A percentile compares a stretch with the other conserved stretches of the same genome.
These are phyloP conservation scores for Piper longum DNA, from an alignment of 164 flowering plant species.

Conservation along the genomic window DNA sequence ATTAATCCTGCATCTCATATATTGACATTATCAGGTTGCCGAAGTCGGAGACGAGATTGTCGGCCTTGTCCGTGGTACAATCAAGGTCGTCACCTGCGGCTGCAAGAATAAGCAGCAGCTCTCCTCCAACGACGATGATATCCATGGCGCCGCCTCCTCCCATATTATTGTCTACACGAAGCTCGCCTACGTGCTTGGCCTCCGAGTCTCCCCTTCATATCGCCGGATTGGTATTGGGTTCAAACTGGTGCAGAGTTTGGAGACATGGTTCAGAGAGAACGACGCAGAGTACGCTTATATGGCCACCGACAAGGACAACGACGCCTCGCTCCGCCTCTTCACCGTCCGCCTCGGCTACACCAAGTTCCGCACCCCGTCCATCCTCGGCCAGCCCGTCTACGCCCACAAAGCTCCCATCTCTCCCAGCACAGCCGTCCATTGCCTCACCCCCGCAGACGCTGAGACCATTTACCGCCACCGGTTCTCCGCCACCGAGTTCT, in stretches of 20 bases:
- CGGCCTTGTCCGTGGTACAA: constrained; percentile 79
- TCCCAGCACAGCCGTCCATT: constrained; percentile 25
- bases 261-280: constrained; percentile 63
- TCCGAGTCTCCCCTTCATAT: constrained; percentile 87
- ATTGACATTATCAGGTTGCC: constrained; percentile 36
- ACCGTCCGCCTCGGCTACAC: constrained; percentile 64
- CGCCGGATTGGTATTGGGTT: constrained; percentile 80
- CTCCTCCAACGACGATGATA: constrained; percentile 11
- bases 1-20: not conserved
- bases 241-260: constrained; percentile 46
- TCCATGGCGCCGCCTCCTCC: constrained; percentile 19
- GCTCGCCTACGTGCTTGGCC: constrained; percentile 81
- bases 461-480: constrained; percentile 59
- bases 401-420: constrained; percentile 50
- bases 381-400: constrained; percentile 83
- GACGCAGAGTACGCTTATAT: constrained; percentile 89
- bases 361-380: constrained; percentile 75
- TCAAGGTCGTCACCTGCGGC: constrained; percentile 86
- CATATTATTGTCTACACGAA: constrained; percentile 60
- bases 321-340: constrained; percentile 70
- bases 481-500: constrained; percentile 80
- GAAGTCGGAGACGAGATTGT: constrained; percentile 45
- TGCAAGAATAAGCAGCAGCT: constrained; percentile 35
- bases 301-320: constrained; percentile 84
- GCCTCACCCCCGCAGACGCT: constrained; percentile 47